These are phyloP conservation scores for Torulaspora microellipsoides DNA, from an alignment of 805 yeast genomes.

Conservation along the genomic window DNA sequence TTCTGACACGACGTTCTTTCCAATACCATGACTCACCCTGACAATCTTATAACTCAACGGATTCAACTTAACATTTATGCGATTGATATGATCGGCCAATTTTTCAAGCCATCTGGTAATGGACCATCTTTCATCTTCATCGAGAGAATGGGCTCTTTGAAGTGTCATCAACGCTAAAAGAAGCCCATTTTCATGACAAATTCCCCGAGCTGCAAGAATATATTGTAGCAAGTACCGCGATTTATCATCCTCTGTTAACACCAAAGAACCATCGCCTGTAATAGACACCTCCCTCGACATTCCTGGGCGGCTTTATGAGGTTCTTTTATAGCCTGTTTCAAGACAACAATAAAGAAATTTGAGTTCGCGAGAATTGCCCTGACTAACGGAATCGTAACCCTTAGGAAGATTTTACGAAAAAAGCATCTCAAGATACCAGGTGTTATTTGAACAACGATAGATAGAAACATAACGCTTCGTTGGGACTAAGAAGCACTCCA, in stretches of 20 bases:
- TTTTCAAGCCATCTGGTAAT: conserved; percentile 7
- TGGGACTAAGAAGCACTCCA: too few species aligned
- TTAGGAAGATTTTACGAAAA: too few species aligned
- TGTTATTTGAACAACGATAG: too few species aligned
- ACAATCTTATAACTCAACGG: conserved; percentile 22
- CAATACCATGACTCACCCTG: conserved; percentile 22
- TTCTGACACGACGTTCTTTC: conserved; percentile 16
- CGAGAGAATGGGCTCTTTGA: conserved; percentile 1
- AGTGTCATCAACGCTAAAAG: conserved; percentile 18
- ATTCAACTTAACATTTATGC: conserved; percentile 23
- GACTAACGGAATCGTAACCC: too few species aligned
- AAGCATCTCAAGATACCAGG: too few species aligned
- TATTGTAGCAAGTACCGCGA: conserved; percentile 22
- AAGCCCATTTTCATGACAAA: conserved; percentile 25
- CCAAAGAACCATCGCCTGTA: background rate
- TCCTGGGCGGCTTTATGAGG: too few species aligned
- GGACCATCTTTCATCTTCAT: conserved; percentile 4
- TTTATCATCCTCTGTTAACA: conserved; percentile 9
- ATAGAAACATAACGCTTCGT: too few species aligned
- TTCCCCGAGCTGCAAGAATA: conserved; percentile 22
- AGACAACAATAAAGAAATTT: background rate
- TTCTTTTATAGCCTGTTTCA: too few species aligned
- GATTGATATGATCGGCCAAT: conserved; percentile 15
- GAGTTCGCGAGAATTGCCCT: too few species aligned
- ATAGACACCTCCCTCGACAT: background rate